These are phyloP conservation scores for Halophytophthora batemanensis DNA, from an alignment of 352 stramenopile species.

Conservation along the genomic window DNA sequence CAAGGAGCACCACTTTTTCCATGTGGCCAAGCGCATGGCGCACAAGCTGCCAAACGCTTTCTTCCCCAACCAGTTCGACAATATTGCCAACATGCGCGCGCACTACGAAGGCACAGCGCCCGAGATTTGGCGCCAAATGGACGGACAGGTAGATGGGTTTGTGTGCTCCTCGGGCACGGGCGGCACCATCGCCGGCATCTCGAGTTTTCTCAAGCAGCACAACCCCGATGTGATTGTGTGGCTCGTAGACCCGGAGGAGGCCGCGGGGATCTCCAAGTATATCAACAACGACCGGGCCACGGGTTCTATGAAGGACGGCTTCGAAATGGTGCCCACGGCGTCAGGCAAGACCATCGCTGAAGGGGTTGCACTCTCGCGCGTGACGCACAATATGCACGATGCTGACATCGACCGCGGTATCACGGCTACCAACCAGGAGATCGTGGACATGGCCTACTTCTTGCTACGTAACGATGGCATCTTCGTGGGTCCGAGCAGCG, in stretches of 20 bases:
- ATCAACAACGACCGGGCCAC: constrained; percentile 64
- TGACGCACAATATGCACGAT: constrained; percentile 91
- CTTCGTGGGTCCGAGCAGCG: constrained; percentile 88
- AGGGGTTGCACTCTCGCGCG: constrained; percentile 91
- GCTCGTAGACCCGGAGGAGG: constrained; percentile 77
- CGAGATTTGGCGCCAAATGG: constrained; percentile 88
- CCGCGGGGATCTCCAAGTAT: constrained; percentile 84
- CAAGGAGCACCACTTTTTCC: constrained; percentile 74
- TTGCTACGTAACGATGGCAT: constrained; percentile 89
- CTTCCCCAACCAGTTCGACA: constrained; percentile 79
- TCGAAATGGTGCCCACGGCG: constrained; percentile 82
- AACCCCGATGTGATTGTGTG: constrained; percentile 58
- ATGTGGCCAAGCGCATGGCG: constrained; percentile 57
- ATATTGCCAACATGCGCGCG: constrained; percentile 63
- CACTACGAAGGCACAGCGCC: constrained; percentile 81
- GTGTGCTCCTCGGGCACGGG: constrained; percentile 89
- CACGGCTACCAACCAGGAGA: constrained; percentile 90
- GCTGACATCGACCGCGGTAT: constrained; percentile 90
- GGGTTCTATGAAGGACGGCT: constrained; percentile 83
- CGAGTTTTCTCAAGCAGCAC: constrained; percentile 91
- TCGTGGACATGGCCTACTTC: constrained; percentile 92
- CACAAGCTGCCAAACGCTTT: constrained; percentile 31
- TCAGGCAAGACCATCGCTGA: constrained; percentile 91
- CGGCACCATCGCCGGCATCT: constrained; percentile 91
- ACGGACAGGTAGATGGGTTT: constrained; percentile 90